Conservation (phyloP, 2,329 filamentous ascomycete genomes). For the Neonectria sp. region DNA sequence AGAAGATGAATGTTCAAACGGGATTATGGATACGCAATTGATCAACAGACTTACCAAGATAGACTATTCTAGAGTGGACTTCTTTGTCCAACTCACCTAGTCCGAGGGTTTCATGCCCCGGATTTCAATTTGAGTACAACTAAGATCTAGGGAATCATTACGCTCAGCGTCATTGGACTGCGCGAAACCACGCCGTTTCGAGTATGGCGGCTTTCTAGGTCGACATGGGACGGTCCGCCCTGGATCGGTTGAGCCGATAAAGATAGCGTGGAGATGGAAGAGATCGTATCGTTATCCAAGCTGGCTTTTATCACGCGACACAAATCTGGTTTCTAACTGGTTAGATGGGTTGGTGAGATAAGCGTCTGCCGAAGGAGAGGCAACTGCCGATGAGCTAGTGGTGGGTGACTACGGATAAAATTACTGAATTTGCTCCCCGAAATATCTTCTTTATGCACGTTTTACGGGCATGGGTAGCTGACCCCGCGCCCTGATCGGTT, state of each 20-base stretch:
- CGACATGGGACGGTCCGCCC: neutral
- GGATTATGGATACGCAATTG: neutral
- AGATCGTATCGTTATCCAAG: neutral
- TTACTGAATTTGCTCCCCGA: neutral
- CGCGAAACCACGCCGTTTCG: neutral
- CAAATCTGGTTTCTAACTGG: neutral
- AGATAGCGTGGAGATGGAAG: neutral
- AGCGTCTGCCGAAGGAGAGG: neutral
- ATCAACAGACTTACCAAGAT: neutral
- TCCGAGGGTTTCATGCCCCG: neutral
- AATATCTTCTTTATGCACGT: neutral
- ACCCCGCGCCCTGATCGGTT: constrained; percentile 1
- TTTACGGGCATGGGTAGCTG: neutral
- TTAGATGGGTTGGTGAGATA: neutral
- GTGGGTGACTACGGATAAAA: neutral
- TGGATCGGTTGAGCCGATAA: constrained; percentile 3
- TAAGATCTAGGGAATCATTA: neutral
- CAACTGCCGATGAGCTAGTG: neutral
- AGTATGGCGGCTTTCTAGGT: neutral
- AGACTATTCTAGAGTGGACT: neutral
- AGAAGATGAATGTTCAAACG: neutral
- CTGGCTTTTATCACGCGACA: neutral
- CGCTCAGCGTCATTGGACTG: neutral
- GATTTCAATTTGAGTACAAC: neutral
- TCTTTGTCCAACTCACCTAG: neutral